Conservation (phyloP, 768 basidiomycete genomes). For the Hygrophoropsis aurantiaca region DNA sequence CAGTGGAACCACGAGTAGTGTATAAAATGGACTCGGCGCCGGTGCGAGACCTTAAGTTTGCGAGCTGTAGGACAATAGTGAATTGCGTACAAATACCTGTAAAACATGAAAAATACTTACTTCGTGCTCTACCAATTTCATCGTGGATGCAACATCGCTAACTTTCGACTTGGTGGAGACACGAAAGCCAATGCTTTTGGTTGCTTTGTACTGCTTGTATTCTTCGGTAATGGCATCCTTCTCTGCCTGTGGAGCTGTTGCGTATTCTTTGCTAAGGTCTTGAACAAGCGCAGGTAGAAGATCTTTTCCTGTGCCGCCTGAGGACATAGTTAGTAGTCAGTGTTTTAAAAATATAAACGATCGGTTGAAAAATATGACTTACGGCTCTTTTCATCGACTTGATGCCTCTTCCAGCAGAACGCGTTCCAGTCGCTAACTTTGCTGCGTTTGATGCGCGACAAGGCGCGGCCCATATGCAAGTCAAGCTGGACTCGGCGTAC, state of each 20-base stretch:
- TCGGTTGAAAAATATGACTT: background rate
- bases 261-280: background rate
- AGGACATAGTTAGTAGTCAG: no score
- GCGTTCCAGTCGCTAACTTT: conserved; percentile 5
- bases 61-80: background rate
- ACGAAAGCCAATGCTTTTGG: background rate
- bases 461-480: conserved; percentile 1
- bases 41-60: background rate
- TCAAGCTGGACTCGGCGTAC: conserved; percentile 2
- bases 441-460: background rate
- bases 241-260: background rate
- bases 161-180: background rate
- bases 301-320: background rate
- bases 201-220: background rate
- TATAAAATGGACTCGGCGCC: background rate
- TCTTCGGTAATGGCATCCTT: background rate
- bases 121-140: conserved; percentile 3
- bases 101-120: background rate
- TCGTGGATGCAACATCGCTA: conserved; percentile 4
- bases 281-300: background rate
- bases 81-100: background rate
- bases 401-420: conserved; percentile 10
- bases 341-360: background rate
- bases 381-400: background rate
- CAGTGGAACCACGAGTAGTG: background rate